Evolutionary conservation across 164 flowering plant genomes (phyloP).

Genomic region (Stephania japonica): DNA sequence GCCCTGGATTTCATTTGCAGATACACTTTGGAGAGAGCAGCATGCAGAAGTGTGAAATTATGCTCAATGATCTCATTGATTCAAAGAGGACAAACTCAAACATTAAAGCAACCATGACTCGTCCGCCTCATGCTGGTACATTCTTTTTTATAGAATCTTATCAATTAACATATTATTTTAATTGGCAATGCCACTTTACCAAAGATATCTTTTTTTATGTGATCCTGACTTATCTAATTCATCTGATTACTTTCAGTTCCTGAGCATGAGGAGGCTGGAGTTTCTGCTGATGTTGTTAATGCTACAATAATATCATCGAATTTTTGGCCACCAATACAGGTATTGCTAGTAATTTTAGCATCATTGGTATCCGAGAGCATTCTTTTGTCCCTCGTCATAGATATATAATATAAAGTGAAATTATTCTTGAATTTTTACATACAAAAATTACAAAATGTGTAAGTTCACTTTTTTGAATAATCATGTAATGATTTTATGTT

Average conservation of each 20-base stretch:
- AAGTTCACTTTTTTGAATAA: too few relatives aligned
- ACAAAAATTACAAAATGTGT: too few relatives aligned
- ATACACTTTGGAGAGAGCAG: slow-evolving; percentile 98
- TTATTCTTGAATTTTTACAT: too few relatives aligned
- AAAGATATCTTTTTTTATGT: not conserved
- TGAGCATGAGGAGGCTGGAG: slow-evolving; percentile 32
- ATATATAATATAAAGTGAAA: too few relatives aligned
- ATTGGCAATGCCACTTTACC: not conserved
- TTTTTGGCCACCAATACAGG: slow-evolving; percentile 99
- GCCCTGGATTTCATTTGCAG: slow-evolving; percentile 27
- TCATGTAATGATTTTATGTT: too few relatives aligned
- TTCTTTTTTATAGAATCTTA: not conserved
- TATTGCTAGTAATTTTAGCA: slow-evolving; percentile 16
- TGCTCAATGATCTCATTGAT: slow-evolving; percentile 95
- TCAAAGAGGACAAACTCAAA: slow-evolving; percentile 90
- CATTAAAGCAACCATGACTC: slow-evolving; percentile 67
- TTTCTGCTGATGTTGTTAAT: slow-evolving; percentile 59
- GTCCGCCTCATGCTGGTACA: slow-evolving; percentile 47
- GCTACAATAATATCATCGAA: slow-evolving; percentile 92
- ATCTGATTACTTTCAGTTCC: slow-evolving; percentile 21
- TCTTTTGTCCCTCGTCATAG: too few relatives aligned
- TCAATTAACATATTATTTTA: not conserved
- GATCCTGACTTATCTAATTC: not conserved
- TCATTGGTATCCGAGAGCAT: too few relatives aligned
- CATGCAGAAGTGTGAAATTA: slow-evolving; percentile 96